Percentiles rank a stretch among this genome's conserved stretches.
Evolutionary conservation across 805 yeast species (phyloP).

Genomic region (Yarrowia sp.): DNA sequence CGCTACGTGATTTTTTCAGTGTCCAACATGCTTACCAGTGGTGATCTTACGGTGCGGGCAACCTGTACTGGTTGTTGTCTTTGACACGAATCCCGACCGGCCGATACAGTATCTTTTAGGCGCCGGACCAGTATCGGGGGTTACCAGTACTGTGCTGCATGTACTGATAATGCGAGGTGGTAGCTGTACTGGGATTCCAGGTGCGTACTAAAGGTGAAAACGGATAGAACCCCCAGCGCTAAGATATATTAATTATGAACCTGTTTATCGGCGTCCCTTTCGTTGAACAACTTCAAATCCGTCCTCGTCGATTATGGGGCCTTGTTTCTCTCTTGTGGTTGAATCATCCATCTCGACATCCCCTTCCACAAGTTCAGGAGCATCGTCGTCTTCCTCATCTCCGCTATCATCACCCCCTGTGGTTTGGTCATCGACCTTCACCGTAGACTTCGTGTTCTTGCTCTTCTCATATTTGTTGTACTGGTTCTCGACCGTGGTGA

Average conservation of each 20-base stretch:
- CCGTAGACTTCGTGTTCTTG: conserved; percentile 41
- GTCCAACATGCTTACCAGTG: too few relatives aligned
- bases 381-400: conserved; percentile 46
- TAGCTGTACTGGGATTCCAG: too few relatives aligned
- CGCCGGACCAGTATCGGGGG: too few relatives aligned
- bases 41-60: too few relatives aligned
- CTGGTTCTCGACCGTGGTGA: conserved; percentile 52
- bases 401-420: conserved; percentile 47
- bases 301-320: conserved; percentile 84
- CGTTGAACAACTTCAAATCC: conserved; percentile 88
- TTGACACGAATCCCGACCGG: too few relatives aligned
- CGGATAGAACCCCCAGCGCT: too few relatives aligned
- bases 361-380: conserved; percentile 39
- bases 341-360: conserved; percentile 42
- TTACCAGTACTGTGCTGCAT: too few relatives aligned
- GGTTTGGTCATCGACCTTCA: conserved; percentile 50
- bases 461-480: conserved; percentile 59
- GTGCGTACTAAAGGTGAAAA: too few relatives aligned
- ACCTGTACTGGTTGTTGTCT: too few relatives aligned
- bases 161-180: too few relatives aligned
- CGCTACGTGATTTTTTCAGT: too few relatives aligned
- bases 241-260: not conserved
- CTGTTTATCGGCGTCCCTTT: conserved; percentile 17
- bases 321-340: conserved; percentile 38
- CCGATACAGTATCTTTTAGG: too few relatives aligned